These are phyloP conservation scores for sorghum (Sorghum bicolor) DNA, from an alignment of 176 grass and related monocot species.

Conservation along the genomic window DNA sequence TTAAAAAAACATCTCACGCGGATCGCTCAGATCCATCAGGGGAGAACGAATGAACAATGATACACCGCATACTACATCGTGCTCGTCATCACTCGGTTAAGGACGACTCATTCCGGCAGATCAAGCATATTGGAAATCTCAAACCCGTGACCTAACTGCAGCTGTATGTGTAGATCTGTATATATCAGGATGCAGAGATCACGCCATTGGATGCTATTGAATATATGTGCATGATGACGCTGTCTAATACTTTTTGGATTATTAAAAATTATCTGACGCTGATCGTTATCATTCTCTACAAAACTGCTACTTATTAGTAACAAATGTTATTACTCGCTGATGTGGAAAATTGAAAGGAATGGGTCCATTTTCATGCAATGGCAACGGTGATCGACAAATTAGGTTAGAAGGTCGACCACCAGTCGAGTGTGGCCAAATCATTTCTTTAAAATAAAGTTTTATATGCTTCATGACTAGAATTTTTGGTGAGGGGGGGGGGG, in stretches of 20 bases:
- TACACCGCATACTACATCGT: background rate
- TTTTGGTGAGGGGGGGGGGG: background rate
- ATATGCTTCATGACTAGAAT: background rate
- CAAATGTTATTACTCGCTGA: background rate
- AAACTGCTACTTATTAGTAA: too few species aligned
- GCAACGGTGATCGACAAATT: background rate
- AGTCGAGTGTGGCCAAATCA: background rate
- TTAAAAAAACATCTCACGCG: too few species aligned
- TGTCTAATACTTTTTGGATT: background rate
- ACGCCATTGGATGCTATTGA: background rate
- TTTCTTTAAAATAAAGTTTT: background rate
- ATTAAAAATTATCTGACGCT: background rate
- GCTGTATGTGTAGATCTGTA: background rate
- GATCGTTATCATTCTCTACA: background rate
- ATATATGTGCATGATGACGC: too few species aligned
- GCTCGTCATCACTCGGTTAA: background rate
- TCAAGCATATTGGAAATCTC: background rate
- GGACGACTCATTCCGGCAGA: background rate
- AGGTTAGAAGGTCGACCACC: background rate
- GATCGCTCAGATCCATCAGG: too few species aligned
- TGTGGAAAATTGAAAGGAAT: background rate
- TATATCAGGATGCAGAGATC: background rate
- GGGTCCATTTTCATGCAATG: background rate
- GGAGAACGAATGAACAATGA: too few species aligned
- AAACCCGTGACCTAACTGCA: background rate